phyloP scores from a whole-genome alignment of 2,329 filamentous ascomycete genomes.

The Aotearoamyces nothofagi region DNA sequence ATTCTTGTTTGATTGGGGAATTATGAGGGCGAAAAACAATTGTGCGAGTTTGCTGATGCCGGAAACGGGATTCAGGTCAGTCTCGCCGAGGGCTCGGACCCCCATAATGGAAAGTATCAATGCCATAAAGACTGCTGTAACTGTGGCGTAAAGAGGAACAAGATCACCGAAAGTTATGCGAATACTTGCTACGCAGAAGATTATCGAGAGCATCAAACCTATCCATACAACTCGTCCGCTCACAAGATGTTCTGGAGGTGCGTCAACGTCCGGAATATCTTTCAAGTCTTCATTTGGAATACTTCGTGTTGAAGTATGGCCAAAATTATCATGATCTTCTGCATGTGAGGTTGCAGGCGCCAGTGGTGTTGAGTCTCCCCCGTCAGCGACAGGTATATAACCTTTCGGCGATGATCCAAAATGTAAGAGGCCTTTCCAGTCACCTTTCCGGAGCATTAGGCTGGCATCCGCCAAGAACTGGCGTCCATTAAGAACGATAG shows the following conservation, averaged over 20 bases:
- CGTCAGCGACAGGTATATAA: conserved; percentile 13
- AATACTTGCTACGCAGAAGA: conserved; percentile 68
- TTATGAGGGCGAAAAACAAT: conserved; percentile 83
- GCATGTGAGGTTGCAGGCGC: conserved; percentile 4
- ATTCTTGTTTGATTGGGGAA: conserved; percentile 64
- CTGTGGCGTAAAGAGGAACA: conserved; percentile 62
- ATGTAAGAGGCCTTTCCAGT: conserved; percentile 15
- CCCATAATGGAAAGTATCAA: conserved; percentile 68
- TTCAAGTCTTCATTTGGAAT: conserved; percentile 5
- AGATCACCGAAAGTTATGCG: conserved; percentile 71
- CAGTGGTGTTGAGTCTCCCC: conserved; percentile 9
- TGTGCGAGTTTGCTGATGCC: conserved; percentile 96
- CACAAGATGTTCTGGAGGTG: conserved; percentile 70
- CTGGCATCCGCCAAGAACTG: conserved; percentile 21
- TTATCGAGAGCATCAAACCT: conserved; percentile 61
- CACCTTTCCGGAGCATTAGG: conserved; percentile 12
- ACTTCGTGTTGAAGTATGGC: conserved; percentile 4
- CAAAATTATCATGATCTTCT: background rate
- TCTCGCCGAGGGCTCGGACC: conserved; percentile 57
- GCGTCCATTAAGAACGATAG: conserved; percentile 33
- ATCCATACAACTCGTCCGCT: conserved; percentile 54
- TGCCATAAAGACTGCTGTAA: conserved; percentile 71
- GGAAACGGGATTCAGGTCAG: conserved; percentile 89
- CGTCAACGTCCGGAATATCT: conserved; percentile 44
- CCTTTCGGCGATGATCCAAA: conserved; percentile 8